Base-by-base conservation (phyloP, 305 asterid genomes). In the Plantago rigida region DNA sequence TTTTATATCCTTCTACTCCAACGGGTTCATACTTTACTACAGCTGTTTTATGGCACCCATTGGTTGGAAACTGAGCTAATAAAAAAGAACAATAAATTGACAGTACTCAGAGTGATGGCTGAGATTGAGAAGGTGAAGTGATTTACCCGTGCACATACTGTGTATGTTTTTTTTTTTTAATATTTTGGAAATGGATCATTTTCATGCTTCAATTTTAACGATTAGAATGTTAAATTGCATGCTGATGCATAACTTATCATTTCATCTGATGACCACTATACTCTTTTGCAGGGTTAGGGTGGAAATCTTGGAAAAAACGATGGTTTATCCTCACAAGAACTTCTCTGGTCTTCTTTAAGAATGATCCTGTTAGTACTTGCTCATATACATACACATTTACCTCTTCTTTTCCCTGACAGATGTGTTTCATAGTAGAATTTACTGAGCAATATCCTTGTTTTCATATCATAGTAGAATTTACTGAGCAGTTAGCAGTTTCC, bases 261-360 rank as follows among this genome's bases (percentile, higher is more conserved):
- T 36, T 66, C 47, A 47, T 52, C 42, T 58, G 44, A 19, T 60
- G 68, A 69, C 46, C 56, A 13, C 22, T 56, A 47, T 4, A 62
- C 53, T 67, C 69, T 77, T 56, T 63, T 85, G 81, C 96, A 93
- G 99, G 99, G 65, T 75, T 93, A 71, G 97, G 89, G 39, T 83
- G 89, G 89, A 83, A 80, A 76, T 78, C 86, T 47, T 83, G 89
- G 89, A 83, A 83, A 79, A 83, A 83, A 71, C 81, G 89, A 13
- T 83, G 86, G 89, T 83, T 83, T 70, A 81, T 83, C 67, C 86
- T 83, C 31, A 83, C 89, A 29, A 84, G 89, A 44, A 83, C 89
- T 39, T 83, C 89, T 24, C 70, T 83, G 81, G 89, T 83, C 39
- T 80, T 80, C 72, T 80, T 83, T 81, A 83, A 83, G 79, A 81